Evolutionary conservation across 1,284 basidiomycete species (phyloP).

Genomic region (Ustilago bromivora): DNA sequence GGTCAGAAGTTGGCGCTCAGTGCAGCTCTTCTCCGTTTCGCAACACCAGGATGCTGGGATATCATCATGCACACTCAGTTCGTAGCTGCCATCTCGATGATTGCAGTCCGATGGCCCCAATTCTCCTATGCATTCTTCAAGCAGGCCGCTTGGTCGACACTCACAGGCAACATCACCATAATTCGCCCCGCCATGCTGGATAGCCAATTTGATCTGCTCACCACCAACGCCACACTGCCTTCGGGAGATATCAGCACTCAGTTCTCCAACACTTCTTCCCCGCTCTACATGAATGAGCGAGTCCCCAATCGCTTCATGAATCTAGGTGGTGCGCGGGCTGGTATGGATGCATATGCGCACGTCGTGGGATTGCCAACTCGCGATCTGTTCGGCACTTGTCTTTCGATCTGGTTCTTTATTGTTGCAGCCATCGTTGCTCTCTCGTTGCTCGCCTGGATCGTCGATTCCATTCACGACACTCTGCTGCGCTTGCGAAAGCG

Average conservation of each 20-base stretch:
- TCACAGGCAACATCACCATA: constrained; percentile 53
- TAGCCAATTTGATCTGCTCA: constrained; percentile 33
- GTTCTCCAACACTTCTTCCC: constrained; percentile 77
- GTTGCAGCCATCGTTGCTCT: constrained; percentile 79
- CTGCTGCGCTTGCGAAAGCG: constrained; percentile 35
- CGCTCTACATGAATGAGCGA: constrained; percentile 80
- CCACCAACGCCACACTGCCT: constrained; percentile 52
- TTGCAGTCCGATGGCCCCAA: constrained; percentile 91
- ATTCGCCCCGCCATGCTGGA: constrained; percentile 32
- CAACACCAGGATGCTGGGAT: constrained; percentile 91
- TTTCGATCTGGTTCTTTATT: constrained; percentile 84
- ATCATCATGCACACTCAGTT: constrained; percentile 91
- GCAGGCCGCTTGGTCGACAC: constrained; percentile 70
- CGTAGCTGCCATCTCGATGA: constrained; percentile 81
- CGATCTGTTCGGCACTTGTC: constrained; percentile 86
- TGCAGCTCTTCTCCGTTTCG: constrained; percentile 88
- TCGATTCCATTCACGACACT: constrained; percentile 53
- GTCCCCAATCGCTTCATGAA: constrained; percentile 80
- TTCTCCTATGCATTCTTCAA: constrained; percentile 78
- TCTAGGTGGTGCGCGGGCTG: constrained; percentile 70
- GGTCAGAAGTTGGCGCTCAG: constrained; percentile 87
- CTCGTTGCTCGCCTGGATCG: constrained; percentile 77
- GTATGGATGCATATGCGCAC: constrained; percentile 83
- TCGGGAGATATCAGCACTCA: constrained; percentile 71
- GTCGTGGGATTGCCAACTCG: constrained; percentile 82